Percentiles rank a stretch among this genome's conserved stretches.
Conservation (phyloP, 2,329 filamentous ascomycete species). For the Aspergillus niger region DNA sequence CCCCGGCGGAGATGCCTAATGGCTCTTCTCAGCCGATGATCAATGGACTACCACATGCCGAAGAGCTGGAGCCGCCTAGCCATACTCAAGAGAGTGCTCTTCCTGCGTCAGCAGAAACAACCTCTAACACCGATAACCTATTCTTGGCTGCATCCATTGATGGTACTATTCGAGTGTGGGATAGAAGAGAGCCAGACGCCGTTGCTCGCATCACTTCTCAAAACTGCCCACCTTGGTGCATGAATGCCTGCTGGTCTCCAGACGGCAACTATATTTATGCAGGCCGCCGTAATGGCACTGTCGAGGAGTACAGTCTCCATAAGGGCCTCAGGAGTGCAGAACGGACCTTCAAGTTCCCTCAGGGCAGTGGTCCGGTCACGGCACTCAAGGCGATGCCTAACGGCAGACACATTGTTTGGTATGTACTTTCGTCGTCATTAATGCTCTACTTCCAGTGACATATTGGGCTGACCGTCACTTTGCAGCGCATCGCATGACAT, state of each 20-base stretch:
- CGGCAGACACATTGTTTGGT: constrained; percentile 86
- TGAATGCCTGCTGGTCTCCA: constrained; percentile 94
- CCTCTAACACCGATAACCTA: constrained; percentile 66
- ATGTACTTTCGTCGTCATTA: constrained; percentile 26
- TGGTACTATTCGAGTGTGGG: constrained; percentile 52
- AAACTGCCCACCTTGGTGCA: constrained; percentile 90
- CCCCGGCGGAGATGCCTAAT: constrained; percentile 24
- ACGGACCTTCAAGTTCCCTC: constrained; percentile 81
- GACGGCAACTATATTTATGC: constrained; percentile 96
- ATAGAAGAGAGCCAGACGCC: constrained; percentile 67
- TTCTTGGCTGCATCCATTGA: constrained; percentile 75
- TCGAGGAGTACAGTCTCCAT: constrained; percentile 90
- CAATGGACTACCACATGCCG: constrained; percentile 48
- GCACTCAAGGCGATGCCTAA: constrained; percentile 90
- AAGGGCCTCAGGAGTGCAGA: constrained; percentile 74
- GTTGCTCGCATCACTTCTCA: constrained; percentile 76
- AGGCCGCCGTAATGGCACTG: constrained; percentile 84
- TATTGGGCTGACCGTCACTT: background rate
- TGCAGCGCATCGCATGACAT: constrained; percentile 92
- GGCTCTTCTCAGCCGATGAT: constrained; percentile 31
- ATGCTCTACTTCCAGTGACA: background rate
- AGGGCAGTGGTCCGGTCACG: constrained; percentile 85
- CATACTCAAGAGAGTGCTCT: constrained; percentile 29
- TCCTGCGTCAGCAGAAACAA: constrained; percentile 37
- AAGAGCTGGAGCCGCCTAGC: constrained; percentile 39